Conservation (phyloP, 1,284 basidiomycete species). For the Irpex lacteus region DNA sequence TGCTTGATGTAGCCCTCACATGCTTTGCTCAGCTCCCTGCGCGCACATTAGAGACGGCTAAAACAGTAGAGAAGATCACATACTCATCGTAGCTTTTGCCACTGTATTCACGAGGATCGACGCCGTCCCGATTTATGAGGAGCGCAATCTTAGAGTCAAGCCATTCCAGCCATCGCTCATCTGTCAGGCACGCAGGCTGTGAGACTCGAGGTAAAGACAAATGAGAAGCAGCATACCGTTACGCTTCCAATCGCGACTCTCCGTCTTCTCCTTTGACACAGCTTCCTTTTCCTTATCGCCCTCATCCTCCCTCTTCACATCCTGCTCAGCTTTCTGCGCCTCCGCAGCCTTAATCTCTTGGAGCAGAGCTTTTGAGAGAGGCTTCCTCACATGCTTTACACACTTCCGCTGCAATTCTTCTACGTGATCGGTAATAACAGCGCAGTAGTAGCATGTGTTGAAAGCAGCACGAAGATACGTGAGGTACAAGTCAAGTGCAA, state of each 20-base stretch:
- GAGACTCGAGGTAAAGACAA: background rate
- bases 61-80: conserved; percentile 28
- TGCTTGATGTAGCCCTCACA: conserved; percentile 83
- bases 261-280: conserved; percentile 27
- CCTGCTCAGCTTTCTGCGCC: conserved; percentile 38
- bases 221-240: conserved; percentile 49
- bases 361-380: conserved; percentile 52
- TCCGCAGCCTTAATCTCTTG: conserved; percentile 54
- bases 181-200: conserved; percentile 34
- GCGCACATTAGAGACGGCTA: conserved; percentile 10
- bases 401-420: conserved; percentile 95
- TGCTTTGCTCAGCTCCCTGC: conserved; percentile 76
- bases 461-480: conserved; percentile 82
- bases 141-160: conserved; percentile 82
- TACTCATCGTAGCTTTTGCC: conserved; percentile 89
- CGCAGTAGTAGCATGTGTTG: conserved; percentile 95
- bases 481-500: conserved; percentile 83
- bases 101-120: conserved; percentile 84
- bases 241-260: conserved; percentile 62
- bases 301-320: conserved; percentile 39
- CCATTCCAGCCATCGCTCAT: conserved; percentile 85
- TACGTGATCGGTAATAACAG: conserved; percentile 84
- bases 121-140: conserved; percentile 68
- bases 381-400: conserved; percentile 84
- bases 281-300: conserved; percentile 31